phyloP scores from a whole-genome alignment of 1,139 yeast genomes.

The Kodamaea plutei region DNA sequence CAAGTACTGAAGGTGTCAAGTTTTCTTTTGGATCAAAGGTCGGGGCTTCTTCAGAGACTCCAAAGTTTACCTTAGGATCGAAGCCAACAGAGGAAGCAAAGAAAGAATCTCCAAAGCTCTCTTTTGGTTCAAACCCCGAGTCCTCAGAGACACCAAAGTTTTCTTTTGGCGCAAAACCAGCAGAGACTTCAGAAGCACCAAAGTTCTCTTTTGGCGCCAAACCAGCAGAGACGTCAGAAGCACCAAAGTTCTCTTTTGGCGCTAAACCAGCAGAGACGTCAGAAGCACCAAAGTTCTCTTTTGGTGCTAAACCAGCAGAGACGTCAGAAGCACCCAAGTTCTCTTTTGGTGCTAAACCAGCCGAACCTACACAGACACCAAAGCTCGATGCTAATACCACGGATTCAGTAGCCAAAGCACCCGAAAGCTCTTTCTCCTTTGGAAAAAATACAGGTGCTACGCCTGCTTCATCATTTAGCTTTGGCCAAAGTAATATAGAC shows the following conservation, averaged over 20 bases:
- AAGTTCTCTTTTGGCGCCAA: constrained; percentile 11
- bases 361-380: constrained; percentile 8
- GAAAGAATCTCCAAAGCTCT: constrained; percentile 5
- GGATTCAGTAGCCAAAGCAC: too few relatives aligned
- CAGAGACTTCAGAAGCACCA: constrained; percentile 4
- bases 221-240: constrained; percentile 2
- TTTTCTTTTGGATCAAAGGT: constrained; percentile 10
- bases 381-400: too few relatives aligned
- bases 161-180: constrained; percentile 10
- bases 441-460: too few relatives aligned
- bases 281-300: constrained; percentile 12
- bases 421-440: too few relatives aligned
- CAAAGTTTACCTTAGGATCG: constrained; percentile 15
- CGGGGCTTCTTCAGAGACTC: constrained; percentile 5
- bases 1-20: constrained; percentile 1
- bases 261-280: constrained; percentile 3
- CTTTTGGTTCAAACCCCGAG: constrained; percentile 7
- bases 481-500: too few relatives aligned
- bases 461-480: too few relatives aligned
- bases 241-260: constrained; percentile 11
- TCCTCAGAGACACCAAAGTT: constrained; percentile 7
- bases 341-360: constrained; percentile 10
- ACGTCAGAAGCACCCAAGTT: constrained; percentile 9
- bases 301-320: constrained; percentile 9
- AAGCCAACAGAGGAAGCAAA: constrained; percentile 5